Evolutionary conservation across 139 green algal genomes (phyloP), one percentile per base, ranked within the genome.

Genomic region (Auxenochlorella pyrenoidosa): DNA sequence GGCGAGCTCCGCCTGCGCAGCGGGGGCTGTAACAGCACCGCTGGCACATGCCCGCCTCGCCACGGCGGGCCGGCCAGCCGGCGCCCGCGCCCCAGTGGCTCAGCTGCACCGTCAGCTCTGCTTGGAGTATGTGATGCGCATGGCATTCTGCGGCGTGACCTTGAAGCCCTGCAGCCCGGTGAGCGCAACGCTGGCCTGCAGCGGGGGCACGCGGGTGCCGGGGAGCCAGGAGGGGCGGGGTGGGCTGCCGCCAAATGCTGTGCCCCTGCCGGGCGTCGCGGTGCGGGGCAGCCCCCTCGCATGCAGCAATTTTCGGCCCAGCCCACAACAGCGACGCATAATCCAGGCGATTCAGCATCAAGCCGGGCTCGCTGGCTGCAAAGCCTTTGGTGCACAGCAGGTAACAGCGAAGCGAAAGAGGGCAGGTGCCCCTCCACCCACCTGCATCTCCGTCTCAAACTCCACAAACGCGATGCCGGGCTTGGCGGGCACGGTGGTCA

Each of bases 401-500:
- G n/a, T n/a, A n/a, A n/a, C n/a, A n/a, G n/a, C n/a, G n/a, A n/a
- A n/a, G n/a, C n/a, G n/a, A n/a, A n/a, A n/a, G n/a, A n/a, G n/a
- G n/a, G n/a, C n/a, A n/a, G n/a, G n/a, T n/a, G n/a, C n/a, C n/a
- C n/a, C n/a, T n/a, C 5, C 28, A 43, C 66, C 26, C 70, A 68
- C 88, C 85, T 92, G 89, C 59, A 82, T 70, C 59, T 89, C 97
- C 80, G 94, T 95, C 40, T 96, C 94, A 80, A 95, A 99, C 88
- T 99, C 97, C 16, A 99, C 94, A 90, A 99, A 99, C 0, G 96
- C 96, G 80, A 99, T 99, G 80, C 97, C 97, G 0, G 97, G 97
- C 51, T 94, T 94, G 40, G 92, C 94, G 38, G 97, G 95, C 70
- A 99, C 95, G 95, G 98, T 97, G 21, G 93, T 63, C 70, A 96